Base-by-base conservation (phyloP, 1,284 basidiomycete genomes). In the Leccinum pallidistipes region DNA sequence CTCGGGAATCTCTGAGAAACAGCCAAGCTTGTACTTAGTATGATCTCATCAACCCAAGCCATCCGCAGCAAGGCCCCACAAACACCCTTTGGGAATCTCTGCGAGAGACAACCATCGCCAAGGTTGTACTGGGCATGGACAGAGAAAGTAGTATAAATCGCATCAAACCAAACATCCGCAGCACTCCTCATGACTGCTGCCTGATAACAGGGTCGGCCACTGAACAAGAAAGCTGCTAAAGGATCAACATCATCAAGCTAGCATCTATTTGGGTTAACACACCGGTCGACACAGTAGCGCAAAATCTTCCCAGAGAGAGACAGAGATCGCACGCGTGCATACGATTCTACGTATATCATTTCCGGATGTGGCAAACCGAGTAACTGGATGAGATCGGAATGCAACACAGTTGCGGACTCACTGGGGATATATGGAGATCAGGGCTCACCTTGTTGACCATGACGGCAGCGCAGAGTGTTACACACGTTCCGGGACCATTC, bases 401-500 rank as follows among this genome's bases (percentile, higher is more conserved):
- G 62, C 60, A 55, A 54, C 56, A 58, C n/a, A 53, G 49, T 56
- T 55, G 56, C 43, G 34, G 16, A 34, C 29, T 55, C n/a, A 11
- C 45, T 55, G 24, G 21, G 29, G 52, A 43, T 45, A 53, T 50
- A 29, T 31, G 34, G 60, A 50, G 59, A 58, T 40, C 27, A 9
- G 59, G 59, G 78, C 90, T 70, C 69, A 95, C 97, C 73, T 87
- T 84, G 63, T 91, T 88, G 29, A 94, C 66, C 70, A 90, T 91
- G 12, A 87, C 82, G 0, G 92, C 86, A 6, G 85, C 63, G 57
- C 90, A 93, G 16, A 99, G 81, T 2, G 91, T 81, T 36, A 97
- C 87, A 71, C 94, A 97, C 3, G 97, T 98, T 9, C 96, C 97
- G 0, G 97, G 97, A 6, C 97, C 97, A 74, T 99, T 99, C 50